Percentiles rank a stretch among this genome's conserved stretches.
phyloP scores from a whole-genome alignment of 805 yeast genomes.

The Sungouiozyma ichnusensis region DNA sequence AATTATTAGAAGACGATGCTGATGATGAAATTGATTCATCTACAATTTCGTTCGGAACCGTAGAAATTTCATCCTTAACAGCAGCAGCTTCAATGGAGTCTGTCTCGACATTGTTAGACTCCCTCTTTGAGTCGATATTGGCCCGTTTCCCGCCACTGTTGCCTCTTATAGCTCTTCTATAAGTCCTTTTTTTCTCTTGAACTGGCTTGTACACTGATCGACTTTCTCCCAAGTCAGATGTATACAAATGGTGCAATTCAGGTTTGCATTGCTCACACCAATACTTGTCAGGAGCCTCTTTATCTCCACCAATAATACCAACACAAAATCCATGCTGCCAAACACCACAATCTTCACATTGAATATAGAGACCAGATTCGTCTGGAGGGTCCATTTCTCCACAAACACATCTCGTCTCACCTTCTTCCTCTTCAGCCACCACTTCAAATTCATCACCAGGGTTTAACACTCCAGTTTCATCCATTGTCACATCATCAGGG shows the following conservation, averaged over 20 bases:
- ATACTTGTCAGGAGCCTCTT: slow-evolving; percentile 81
- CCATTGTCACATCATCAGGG: neutral
- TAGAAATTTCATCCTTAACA: slow-evolving; percentile 1
- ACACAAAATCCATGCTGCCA: slow-evolving; percentile 99
- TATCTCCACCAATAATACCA: slow-evolving; percentile 57
- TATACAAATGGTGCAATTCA: slow-evolving; percentile 46
- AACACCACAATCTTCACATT: slow-evolving; percentile 82
- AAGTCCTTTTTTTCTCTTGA: slow-evolving; percentile 27
- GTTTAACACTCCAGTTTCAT: too few species aligned
- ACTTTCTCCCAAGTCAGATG: slow-evolving; percentile 17
- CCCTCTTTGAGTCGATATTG: slow-evolving; percentile 4
- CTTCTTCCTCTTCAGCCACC: slow-evolving; percentile 33
- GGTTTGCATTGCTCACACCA: slow-evolving; percentile 93
- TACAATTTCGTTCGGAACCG: neutral
- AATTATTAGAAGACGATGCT: slow-evolving; percentile 2
- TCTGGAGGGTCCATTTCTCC: slow-evolving; percentile 36
- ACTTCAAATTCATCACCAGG: slow-evolving; percentile 17
- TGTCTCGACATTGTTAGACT: slow-evolving; percentile 2
- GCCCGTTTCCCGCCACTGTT: slow-evolving; percentile 1
- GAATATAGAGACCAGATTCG: slow-evolving; percentile 58
- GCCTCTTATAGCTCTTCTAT: slow-evolving; percentile 3
- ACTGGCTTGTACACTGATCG: slow-evolving; percentile 32
- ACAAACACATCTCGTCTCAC: slow-evolving; percentile 38
- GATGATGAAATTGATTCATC: slow-evolving; percentile 3
- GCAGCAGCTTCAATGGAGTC: neutral